Evolutionary conservation across 2,329 filamentous ascomycete species (phyloP), one percentile per base, ranked within the genome.

Genomic region (Fonsecaea multimorphosa): DNA sequence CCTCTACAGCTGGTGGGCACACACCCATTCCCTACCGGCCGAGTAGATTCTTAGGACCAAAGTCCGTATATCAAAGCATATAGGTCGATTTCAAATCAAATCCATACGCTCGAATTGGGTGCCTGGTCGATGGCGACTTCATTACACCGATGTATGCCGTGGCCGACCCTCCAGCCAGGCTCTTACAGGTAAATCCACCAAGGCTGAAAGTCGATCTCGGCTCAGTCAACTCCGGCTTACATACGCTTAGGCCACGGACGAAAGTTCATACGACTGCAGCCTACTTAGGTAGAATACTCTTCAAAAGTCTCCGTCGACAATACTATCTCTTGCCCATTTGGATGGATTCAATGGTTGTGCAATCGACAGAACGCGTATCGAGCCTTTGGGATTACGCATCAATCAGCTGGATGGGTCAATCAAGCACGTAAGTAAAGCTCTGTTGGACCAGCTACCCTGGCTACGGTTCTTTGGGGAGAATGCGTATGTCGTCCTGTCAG

Each of bases 131-230:
- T 11, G 9, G 34, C 34, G 34, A 3, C 34, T 8, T 14, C 19
- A 27, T 24, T 11, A 49, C 44, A 49, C 44, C 44, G 44, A 49
- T 49, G 44, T 49, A 49, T 24, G 44, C 44, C 44, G 44, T 24
- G 44, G 44, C 44, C 44, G 44, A n/a, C 3, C 9, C 34, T 38
- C 14, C 29, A 7, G 36, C 3, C 8, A 31, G 29, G 3, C 3
- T 8, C 29, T 3, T 31, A 3, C 8, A 8, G 29, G 29, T 8
- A 31, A 8, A 31, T 31, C 3, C 29, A 31, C 6, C 32, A 12
- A 34, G 55, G 27, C 52, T 55, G 52, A 12, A 3, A 55, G n/a
- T 31, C 44, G 19, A 40, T 40, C 14, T 16, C 38, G 38, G 38
- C n/a, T 5, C 38, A 40, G n/a, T 8, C 38, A 40, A 40, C 38